Conservation (phyloP, 257 asterid species). For the Apocynum venetum region DNA sequence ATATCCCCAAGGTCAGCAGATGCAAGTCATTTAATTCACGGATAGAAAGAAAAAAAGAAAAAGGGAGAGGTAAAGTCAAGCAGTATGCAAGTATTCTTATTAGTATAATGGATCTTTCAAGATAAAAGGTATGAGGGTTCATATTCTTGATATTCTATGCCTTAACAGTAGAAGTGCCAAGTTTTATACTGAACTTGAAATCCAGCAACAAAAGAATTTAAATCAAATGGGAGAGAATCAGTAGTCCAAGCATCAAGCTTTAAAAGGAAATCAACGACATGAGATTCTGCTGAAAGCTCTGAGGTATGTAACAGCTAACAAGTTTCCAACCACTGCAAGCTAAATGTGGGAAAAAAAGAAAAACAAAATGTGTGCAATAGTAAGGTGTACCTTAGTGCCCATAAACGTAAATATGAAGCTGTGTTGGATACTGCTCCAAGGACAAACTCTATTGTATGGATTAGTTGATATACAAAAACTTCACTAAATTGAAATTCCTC, state of each 20-base stretch:
- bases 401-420: constrained; percentile 63
- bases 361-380: neutral
- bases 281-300: neutral
- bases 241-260: neutral
- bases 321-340: neutral
- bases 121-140: neutral
- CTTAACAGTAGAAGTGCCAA: neutral
- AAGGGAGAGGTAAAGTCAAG: neutral
- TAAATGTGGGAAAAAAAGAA: neutral
- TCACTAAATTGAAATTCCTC: constrained; percentile 61
- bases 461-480: constrained; percentile 61
- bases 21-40: neutral
- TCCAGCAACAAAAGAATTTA: neutral
- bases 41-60: neutral
- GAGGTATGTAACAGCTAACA: neutral
- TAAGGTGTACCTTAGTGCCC: constrained; percentile 58
- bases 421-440: constrained; percentile 70
- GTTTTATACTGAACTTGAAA: neutral
- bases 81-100: neutral
- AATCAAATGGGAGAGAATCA: neutral
- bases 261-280: neutral
- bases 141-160: neutral
- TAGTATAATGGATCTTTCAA: neutral
- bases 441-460: constrained; percentile 64
- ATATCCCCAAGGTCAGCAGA: neutral